Percentiles rank a stretch among this genome's conserved stretches.
These are phyloP conservation scores for Fusarium dimerum DNA, from an alignment of 2,329 filamentous ascomycete genomes.

Conservation along the genomic window DNA sequence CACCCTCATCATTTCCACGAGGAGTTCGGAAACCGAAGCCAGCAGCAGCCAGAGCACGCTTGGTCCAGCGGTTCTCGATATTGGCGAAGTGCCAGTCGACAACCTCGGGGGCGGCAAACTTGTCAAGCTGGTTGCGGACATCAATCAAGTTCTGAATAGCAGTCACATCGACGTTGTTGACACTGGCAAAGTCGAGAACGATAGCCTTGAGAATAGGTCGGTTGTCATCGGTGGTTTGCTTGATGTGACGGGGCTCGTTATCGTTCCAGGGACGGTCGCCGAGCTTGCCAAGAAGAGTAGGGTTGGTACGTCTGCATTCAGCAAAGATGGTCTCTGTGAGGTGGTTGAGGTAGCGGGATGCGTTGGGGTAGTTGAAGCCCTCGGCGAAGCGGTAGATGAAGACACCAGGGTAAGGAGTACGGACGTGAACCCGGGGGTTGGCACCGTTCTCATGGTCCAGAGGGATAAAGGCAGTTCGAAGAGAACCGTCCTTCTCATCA, in stretches of 20 bases:
- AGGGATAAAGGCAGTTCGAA: conserved; percentile 47
- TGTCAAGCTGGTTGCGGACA: conserved; percentile 54
- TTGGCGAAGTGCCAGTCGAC: conserved; percentile 55
- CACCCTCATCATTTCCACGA: conserved; percentile 22
- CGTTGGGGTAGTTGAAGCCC: conserved; percentile 59
- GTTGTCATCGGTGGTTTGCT: conserved; percentile 33
- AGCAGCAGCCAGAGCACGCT: conserved; percentile 54
- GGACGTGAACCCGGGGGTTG: conserved; percentile 48
- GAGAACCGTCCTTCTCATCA: conserved; percentile 48
- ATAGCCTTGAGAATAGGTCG: conserved; percentile 56
- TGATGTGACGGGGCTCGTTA: conserved; percentile 41
- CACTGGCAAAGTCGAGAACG: conserved; percentile 56
- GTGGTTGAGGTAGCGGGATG: conserved; percentile 51
- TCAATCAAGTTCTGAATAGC: conserved; percentile 56
- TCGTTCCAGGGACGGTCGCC: conserved; percentile 62
- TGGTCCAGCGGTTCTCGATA: conserved; percentile 56
- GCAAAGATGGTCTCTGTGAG: conserved; percentile 48
- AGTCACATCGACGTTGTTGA: conserved; percentile 58
- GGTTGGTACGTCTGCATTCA: conserved; percentile 47
- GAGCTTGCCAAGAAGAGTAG: conserved; percentile 45
- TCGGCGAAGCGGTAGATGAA: conserved; percentile 58
- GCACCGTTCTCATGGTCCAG: conserved; percentile 51
- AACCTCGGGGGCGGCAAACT: conserved; percentile 46
- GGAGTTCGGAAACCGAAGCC: conserved; percentile 51
- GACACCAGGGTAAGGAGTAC: conserved; percentile 53